Base-by-base conservation (phyloP, 352 stramenopile genomes). In the Pilasporangium apinafurcum region DNA sequence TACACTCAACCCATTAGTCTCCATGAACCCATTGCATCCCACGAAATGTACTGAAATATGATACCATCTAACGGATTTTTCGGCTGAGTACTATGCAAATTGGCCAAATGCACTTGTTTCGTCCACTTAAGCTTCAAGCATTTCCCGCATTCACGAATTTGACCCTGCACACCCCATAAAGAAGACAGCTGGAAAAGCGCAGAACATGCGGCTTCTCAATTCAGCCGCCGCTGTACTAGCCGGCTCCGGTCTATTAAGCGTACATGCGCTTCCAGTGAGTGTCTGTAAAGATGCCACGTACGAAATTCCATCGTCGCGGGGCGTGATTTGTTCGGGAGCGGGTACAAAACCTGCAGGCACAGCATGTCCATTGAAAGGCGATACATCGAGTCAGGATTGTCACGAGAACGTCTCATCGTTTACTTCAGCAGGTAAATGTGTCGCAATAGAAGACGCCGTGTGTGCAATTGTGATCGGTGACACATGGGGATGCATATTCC, bases 221-320 rank as follows among this genome's bases (percentile, higher is more conserved):
- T n/a, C 20, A 10, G 25, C 44, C 24, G 13, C 20, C 53, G 20
- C 28, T 37, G 9, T 35, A 42, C 39, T 48, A 6, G 40, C 27
- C 13, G 27, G 27, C 8, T 1, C 28, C 16, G 8, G 68, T 52
- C 31, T 56, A 55, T 1, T 37, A 45, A 4, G 8, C 5, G 38
- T 48, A 1, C 28, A 53, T 9, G 59, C 59, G 12, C 39, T 26
- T 27, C 26, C 50, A 13, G 55, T 86, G 41, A 84, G 68, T 31
- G 63, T 85, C 8, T 83, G 63, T 16, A 51, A 53, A 10, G 75
- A 87, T 37, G 75, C 68, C 31, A 83, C 68, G 20, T 87, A 82
- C 41, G 54, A 57, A 14, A 47, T 89, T 40, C 25, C 61, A 8
- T 36, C 43, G 13, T 52, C 51, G 8, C 62, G 68, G 8, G 68